Conservation (phyloP, 2,329 filamentous ascomycete species). For the Exophiala viscosa region DNA sequence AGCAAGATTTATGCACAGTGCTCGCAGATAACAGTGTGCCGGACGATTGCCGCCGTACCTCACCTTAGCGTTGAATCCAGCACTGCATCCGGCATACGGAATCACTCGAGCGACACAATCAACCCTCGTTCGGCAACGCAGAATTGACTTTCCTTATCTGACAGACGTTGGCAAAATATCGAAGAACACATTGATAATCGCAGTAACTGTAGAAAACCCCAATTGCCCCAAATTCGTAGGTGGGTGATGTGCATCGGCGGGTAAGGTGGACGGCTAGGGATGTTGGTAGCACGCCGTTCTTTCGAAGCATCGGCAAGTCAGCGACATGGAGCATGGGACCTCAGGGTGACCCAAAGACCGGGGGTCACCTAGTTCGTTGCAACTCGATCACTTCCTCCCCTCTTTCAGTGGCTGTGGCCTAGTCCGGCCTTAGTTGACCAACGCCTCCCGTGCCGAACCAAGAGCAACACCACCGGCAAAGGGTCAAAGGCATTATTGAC, state of each 20-base stretch:
- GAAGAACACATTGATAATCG: too few relatives aligned
- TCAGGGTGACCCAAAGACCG: constrained; percentile 1
- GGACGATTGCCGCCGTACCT: constrained; percentile 15
- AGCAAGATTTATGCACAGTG: constrained; percentile 9
- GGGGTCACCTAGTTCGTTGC: constrained; percentile 13
- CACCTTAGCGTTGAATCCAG: constrained; percentile 9
- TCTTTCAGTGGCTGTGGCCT: constrained; percentile 6
- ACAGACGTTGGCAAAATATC: too few relatives aligned
- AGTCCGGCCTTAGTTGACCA: constrained; percentile 5
- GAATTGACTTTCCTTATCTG: too few relatives aligned
- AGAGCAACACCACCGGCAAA: constrained; percentile 18
- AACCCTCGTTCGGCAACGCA: too few relatives aligned
- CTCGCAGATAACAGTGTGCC: neutral
- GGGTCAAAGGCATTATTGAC: constrained; percentile 7
- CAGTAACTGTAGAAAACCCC: neutral
- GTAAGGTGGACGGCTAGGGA: constrained; percentile 15
- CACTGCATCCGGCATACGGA: neutral
- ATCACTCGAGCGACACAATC: too few relatives aligned
- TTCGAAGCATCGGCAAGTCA: constrained; percentile 10
- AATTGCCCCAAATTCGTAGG: neutral
- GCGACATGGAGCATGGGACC: constrained; percentile 14
- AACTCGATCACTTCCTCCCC: constrained; percentile 14
- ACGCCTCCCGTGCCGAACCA: constrained; percentile 15
- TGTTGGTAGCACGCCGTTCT: neutral
- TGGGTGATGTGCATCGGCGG: constrained; percentile 8